These are phyloP conservation scores for Berkeleyomyces basicola DNA, from an alignment of 2,329 filamentous ascomycete genomes.

Conservation along the genomic window DNA sequence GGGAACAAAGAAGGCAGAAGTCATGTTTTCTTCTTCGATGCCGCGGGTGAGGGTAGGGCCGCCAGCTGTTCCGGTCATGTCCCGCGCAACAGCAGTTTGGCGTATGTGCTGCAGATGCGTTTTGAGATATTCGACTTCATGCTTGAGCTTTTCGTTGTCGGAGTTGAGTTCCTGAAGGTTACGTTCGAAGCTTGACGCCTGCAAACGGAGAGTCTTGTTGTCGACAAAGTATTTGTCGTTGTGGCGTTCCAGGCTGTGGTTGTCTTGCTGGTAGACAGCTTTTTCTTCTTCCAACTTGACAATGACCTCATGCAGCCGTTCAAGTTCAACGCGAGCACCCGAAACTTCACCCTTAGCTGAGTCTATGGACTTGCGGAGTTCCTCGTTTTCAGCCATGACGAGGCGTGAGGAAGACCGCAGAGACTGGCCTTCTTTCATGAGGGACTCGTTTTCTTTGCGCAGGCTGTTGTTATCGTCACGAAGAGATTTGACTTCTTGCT, in stretches of 20 bases:
- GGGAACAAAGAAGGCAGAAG: conserved; percentile 40
- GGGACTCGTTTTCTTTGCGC: conserved; percentile 27
- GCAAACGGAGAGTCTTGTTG: conserved; percentile 31
- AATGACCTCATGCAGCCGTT: conserved; percentile 25
- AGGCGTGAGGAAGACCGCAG: conserved; percentile 26
- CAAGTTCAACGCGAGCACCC: conserved; percentile 25
- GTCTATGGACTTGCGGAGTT: conserved; percentile 27
- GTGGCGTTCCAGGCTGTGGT: conserved; percentile 34
- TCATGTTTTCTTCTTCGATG: conserved; percentile 34
- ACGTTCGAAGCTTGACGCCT: conserved; percentile 33
- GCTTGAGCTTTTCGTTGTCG: conserved; percentile 30
- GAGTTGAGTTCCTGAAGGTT: conserved; percentile 29
- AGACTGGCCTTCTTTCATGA: conserved; percentile 29
- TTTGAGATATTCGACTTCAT: conserved; percentile 30
- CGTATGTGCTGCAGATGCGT: conserved; percentile 28
- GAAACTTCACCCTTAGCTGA: conserved; percentile 27
- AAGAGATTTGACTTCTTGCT: conserved; percentile 26
- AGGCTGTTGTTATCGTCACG: conserved; percentile 27
- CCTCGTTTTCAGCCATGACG: conserved; percentile 28
- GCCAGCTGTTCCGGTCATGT: conserved; percentile 14
- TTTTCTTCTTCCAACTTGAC: conserved; percentile 28
- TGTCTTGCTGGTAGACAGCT: conserved; percentile 31
- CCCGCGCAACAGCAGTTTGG: conserved; percentile 23
- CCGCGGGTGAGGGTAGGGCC: conserved; percentile 14
- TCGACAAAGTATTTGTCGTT: conserved; percentile 39